These are phyloP conservation scores for Spirogloea muscicola DNA, from an alignment of 139 green algal species.

Conservation along the genomic window DNA sequence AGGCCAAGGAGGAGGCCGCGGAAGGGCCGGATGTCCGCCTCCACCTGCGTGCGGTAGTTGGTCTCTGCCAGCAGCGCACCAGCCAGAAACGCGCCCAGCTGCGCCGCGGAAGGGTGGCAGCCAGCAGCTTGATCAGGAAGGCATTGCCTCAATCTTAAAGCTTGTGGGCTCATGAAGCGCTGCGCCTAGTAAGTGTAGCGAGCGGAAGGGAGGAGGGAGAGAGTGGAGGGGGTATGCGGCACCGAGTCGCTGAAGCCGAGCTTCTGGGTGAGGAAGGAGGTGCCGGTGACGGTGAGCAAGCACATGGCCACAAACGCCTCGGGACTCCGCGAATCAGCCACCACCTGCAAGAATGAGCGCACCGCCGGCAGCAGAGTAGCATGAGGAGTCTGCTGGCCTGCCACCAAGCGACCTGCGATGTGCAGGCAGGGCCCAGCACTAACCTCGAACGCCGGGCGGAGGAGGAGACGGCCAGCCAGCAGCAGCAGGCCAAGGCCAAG, in stretches of 20 bases:
- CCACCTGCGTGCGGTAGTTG: slow-evolving; percentile 95
- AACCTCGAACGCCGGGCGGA: slow-evolving; percentile 71
- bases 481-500: slow-evolving; percentile 74
- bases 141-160: too few relatives aligned
- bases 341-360: slow-evolving; percentile 54
- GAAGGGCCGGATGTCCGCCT: slow-evolving; percentile 97
- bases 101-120: too few relatives aligned
- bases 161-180: too few relatives aligned
- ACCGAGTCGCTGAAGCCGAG: slow-evolving; percentile 84
- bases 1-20: slow-evolving; percentile 97
- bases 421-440: slow-evolving; percentile 21
- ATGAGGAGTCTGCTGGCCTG: too few relatives aligned
- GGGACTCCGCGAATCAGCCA: slow-evolving; percentile 66
- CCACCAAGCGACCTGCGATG: not conserved
- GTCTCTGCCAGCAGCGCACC: slow-evolving; percentile 96
- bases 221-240: too few relatives aligned
- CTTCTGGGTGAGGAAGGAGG: slow-evolving; percentile 69
- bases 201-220: too few relatives aligned
- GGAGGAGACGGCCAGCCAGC: slow-evolving; percentile 72
- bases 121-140: too few relatives aligned
- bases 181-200: too few relatives aligned
- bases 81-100: slow-evolving; percentile 91
- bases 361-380: not conserved
- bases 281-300: slow-evolving; percentile 85
- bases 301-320: slow-evolving; percentile 93